A percentile compares a stretch with the other conserved stretches of the same genome.
Conservation (phyloP, 345 rosid species). For the Odontarrhena argentea region DNA sequence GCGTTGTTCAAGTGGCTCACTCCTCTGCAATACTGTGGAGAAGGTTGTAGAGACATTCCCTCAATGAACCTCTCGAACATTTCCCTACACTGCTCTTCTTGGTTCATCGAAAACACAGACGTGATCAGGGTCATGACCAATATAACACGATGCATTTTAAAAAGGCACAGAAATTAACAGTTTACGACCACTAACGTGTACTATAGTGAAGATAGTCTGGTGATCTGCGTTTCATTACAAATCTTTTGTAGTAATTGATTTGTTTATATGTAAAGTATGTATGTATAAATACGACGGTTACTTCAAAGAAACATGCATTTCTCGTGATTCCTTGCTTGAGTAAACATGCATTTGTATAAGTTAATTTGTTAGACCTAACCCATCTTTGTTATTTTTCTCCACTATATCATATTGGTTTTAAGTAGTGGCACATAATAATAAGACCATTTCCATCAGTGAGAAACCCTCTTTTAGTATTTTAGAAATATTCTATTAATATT, state of each 20-base stretch:
- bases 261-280: background rate
- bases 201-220: background rate
- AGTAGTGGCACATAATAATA: no score
- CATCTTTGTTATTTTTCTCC: background rate
- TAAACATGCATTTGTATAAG: constrained; percentile 30
- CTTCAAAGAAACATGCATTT: constrained; percentile 25
- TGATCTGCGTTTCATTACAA: constrained; percentile 8
- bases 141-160: constrained; percentile 34
- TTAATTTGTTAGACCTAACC: constrained; percentile 31
- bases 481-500: no score
- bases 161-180: background rate
- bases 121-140: constrained; percentile 32
- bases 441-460: no score
- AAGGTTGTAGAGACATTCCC: constrained; percentile 16
- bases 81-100: constrained; percentile 31
- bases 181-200: background rate
- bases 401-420: no score
- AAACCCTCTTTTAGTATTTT: no score
- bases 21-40: constrained; percentile 39
- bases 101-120: constrained; percentile 21
- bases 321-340: constrained; percentile 18
- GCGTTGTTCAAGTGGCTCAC: constrained; percentile 33
- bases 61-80: constrained; percentile 25
- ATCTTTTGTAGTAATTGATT: background rate
- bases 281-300: background rate